These are phyloP conservation scores for Persicaria tinctoria DNA, from an alignment of 148 eudicot genomes.

Conservation along the genomic window DNA sequence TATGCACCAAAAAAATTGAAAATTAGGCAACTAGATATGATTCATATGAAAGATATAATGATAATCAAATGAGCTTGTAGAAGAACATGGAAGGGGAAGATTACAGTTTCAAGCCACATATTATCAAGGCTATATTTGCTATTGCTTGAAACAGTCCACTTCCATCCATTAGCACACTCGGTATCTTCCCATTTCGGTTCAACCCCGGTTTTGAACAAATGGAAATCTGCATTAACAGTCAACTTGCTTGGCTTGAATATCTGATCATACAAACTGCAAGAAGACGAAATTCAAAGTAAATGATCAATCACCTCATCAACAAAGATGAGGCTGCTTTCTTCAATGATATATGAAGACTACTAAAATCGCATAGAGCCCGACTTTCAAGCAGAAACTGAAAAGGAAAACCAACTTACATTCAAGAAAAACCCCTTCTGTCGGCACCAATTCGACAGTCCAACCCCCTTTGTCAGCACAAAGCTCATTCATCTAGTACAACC, in stretches of 20 bases:
- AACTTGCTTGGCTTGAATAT: constrained; percentile 81
- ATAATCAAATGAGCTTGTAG: not conserved
- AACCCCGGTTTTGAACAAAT: constrained; percentile 81
- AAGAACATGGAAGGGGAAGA: not conserved
- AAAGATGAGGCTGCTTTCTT: not conserved
- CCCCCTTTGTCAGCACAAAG: too few species aligned
- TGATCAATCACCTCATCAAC: constrained; percentile 8
- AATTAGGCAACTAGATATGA: constrained; percentile 4
- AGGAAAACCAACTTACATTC: too few species aligned
- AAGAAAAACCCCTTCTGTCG: too few species aligned
- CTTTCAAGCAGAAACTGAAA: too few species aligned
- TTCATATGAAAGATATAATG: not conserved
- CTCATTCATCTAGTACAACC: too few species aligned
- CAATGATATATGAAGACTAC: not conserved
- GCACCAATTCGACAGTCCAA: too few species aligned
- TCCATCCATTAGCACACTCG: constrained; percentile 90
- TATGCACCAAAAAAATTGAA: constrained; percentile 6
- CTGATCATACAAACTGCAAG: constrained; percentile 79
- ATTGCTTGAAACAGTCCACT: constrained; percentile 67
- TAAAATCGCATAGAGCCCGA: too few species aligned
- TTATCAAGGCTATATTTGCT: constrained; percentile 51
- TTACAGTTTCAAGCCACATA: constrained; percentile 97
- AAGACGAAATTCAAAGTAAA: constrained; percentile 7
- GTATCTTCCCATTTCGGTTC: constrained; percentile 99
- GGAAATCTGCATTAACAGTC: constrained; percentile 66